A percentile compares a stretch with the other conserved stretches of the same genome.
phyloP scores from a whole-genome alignment of 2,329 filamentous ascomycete species.

The Sclerotinia minor region DNA sequence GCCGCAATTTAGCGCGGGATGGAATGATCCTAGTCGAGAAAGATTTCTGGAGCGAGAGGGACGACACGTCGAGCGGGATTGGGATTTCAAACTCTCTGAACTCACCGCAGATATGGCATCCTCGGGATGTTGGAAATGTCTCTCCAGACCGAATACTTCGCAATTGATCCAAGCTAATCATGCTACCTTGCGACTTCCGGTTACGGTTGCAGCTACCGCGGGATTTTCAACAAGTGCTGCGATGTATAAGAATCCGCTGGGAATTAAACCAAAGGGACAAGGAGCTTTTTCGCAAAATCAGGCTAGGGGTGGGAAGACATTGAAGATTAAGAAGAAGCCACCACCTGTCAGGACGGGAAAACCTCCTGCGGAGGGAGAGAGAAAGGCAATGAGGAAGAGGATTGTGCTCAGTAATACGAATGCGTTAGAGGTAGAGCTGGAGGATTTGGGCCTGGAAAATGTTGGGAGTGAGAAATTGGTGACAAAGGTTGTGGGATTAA shows the following conservation, averaged over 20 bases:
- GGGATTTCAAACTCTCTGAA: background rate
- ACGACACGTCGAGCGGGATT: constrained; percentile 19
- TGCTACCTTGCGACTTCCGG: constrained; percentile 41
- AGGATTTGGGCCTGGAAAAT: constrained; percentile 59
- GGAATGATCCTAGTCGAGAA: constrained; percentile 20
- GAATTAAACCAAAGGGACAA: constrained; percentile 14
- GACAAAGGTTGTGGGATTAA: constrained; percentile 69
- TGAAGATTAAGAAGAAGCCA: constrained; percentile 52
- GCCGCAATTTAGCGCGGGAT: constrained; percentile 28
- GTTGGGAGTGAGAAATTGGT: constrained; percentile 53
- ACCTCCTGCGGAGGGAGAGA: constrained; percentile 72
- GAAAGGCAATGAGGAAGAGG: constrained; percentile 82
- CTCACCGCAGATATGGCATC: constrained; percentile 50
- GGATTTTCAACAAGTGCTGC: constrained; percentile 38
- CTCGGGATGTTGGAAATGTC: constrained; percentile 59
- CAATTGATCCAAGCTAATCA: constrained; percentile 44
- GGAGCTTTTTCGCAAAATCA: constrained; percentile 19
- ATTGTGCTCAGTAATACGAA: constrained; percentile 94
- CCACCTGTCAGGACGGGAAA: constrained; percentile 42
- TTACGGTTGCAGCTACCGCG: constrained; percentile 35
- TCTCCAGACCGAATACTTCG: constrained; percentile 49
- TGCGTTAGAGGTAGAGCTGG: constrained; percentile 72
- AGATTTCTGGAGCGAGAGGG: constrained; percentile 21
- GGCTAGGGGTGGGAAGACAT: constrained; percentile 32
- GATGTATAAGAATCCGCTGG: constrained; percentile 27